Base-by-base conservation (phyloP, 2,329 filamentous ascomycete species). In the Talaromyces piceae region DNA sequence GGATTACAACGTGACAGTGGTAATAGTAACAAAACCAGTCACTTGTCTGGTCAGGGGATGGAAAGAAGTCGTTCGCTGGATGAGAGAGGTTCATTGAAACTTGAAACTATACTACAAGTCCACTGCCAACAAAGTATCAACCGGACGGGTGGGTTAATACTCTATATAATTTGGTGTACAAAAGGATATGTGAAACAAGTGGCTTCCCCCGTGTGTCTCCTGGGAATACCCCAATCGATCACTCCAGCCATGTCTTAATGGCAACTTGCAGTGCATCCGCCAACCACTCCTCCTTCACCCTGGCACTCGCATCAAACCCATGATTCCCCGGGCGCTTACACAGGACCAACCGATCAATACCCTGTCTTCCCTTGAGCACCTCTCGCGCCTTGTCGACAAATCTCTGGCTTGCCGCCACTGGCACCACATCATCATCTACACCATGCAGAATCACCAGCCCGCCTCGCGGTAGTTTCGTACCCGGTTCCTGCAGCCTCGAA, bases 401-500 rank as follows among this genome's bases (percentile, higher is more conserved):
- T 23, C 49, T 56, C 49, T 63, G 55, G 41, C 58, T 60, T 0
- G 60, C 60, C 23, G 56, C 58, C 23, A 59, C 49, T 5, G 65
- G 61, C 9, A 71, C 63, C 3, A 65, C 45, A 22, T 50, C 58
- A 57, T 72, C 69, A 23, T 63, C 57, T 9, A 50, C 50, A 2
- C 67, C 67, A 41, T 71, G 67, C 8, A 68, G 31, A 20, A 72
- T 56, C 45, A 57, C 61, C 31, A 65, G 58, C 0, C 63, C 64
- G 12, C 63, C 64, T 0, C 54, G 55, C 1, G 68, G 66, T 6
- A 70, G 39, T 23, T 46, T 50, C 4, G 55, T 51, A 3, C 47
- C 57, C 8, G 51, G 47, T 1, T 56, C 45, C 22, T 69, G 64
- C 4, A 71, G 51, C 18, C 59, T 45, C 8, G 60, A 57, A 20